Base-by-base conservation (phyloP, 768 basidiomycete species). In the Amanita fuliginea region DNA sequence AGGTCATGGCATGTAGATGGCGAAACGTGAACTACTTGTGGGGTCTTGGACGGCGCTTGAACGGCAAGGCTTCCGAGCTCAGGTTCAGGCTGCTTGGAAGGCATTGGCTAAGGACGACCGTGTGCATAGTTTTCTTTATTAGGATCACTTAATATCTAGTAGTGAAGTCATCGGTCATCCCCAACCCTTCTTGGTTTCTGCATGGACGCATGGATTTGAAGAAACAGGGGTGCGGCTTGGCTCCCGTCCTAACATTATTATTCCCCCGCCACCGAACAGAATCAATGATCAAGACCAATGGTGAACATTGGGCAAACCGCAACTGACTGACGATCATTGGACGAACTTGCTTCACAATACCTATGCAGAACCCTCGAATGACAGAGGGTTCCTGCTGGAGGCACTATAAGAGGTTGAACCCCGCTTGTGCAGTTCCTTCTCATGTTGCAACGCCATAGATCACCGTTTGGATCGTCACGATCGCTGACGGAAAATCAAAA, bases 21-120 rank as follows among this genome's bases (percentile, higher is more conserved):
- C n/a, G 81, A 77, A 46, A 91, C 79, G 60, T 80, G 78, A n/a
- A 89, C 79, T 2, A 76, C 69, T 55, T 83, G 80, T 26, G 80
- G 72, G 24, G 74, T 67, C 44, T 71, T 60, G 24, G 74, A 69
- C 14, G 85, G 83, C 5, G 76, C 75, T 64, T 87, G 81, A 37
- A 88, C 63, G 6, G 83, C 81, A 32, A 80, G 70, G 58, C 83
- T 86, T 37, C 83, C 86, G 22, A 86, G 69, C 42, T 60, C 62
- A 46, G 78, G 69, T 41, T 60, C 62, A 46, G 78, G 81, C 51
- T 65, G 66, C 47, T 60, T 69, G 30, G 66, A 57, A 14, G 72
- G 64, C 71, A 72, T 68, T 51, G 49, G 42, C 43, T 39, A 11
- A n/a, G 34, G 26, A 14, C 3, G 24, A 8, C n/a, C n/a, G 35